Percentiles rank a stretch among this genome's conserved stretches.
Evolutionary conservation across 2,329 filamentous ascomycete species (phyloP).

Genomic region (Pyricularia sp.): DNA sequence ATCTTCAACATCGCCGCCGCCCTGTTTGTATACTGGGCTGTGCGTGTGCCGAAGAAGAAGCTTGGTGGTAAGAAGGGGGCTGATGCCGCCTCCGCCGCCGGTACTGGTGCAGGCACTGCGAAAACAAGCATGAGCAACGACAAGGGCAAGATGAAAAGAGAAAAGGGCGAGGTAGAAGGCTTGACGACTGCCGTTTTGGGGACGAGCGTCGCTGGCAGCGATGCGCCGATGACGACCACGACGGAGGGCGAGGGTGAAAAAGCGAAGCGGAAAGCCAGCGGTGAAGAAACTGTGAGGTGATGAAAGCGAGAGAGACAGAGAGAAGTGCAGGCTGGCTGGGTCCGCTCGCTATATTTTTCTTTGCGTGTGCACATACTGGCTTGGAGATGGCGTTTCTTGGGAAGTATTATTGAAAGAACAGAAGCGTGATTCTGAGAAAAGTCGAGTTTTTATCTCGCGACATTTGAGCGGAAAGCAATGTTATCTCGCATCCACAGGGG

Average conservation of each 20-base stretch:
- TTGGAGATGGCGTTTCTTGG: neutral
- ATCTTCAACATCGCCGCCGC: slow-evolving; percentile 38
- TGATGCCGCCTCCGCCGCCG: neutral
- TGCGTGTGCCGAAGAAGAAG: slow-evolving; percentile 15
- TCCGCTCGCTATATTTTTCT: neutral
- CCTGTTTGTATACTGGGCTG: slow-evolving; percentile 36
- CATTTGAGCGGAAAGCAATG: neutral
- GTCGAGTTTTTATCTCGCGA: neutral
- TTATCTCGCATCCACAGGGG: neutral
- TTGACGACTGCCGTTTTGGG: neutral
- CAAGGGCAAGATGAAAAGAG: neutral
- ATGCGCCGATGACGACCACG: neutral
- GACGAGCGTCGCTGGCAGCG: neutral
- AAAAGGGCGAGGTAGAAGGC: neutral
- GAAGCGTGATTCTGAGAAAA: neutral
- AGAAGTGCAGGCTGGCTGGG: neutral
- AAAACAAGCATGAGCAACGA: neutral
- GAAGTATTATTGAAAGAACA: neutral
- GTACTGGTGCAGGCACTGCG: neutral
- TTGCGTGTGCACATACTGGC: neutral
- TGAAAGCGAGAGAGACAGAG: no score
- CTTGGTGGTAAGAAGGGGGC: slow-evolving; percentile 10
- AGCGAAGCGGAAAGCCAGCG: neutral
- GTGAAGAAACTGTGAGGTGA: neutral
- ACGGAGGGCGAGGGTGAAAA: neutral